These are phyloP conservation scores for Pichia sp. DNA, from an alignment of 1,139 yeast genomes.

Conservation along the genomic window DNA sequence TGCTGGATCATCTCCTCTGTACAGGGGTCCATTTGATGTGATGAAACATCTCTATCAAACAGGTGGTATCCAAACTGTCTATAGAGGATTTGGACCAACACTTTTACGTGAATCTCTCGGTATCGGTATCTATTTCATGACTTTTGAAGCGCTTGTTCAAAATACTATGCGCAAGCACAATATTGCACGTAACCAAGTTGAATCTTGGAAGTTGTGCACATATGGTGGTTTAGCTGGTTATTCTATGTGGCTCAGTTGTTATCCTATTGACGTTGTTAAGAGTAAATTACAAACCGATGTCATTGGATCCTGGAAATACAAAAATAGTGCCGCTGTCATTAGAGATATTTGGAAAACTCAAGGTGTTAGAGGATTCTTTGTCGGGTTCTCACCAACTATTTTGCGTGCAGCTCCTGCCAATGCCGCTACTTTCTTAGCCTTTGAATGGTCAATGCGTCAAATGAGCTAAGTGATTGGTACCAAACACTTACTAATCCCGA, in stretches of 20 bases:
- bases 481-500: no score
- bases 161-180: constrained; percentile 43
- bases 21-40: constrained; percentile 78
- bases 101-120: constrained; percentile 79
- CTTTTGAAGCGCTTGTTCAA: constrained; percentile 79
- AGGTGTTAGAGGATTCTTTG: constrained; percentile 73
- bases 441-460: constrained; percentile 73
- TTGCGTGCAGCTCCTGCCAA: constrained; percentile 96
- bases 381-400: constrained; percentile 85
- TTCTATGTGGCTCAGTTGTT: constrained; percentile 71
- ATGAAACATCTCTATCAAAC: constrained; percentile 47
- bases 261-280: constrained; percentile 83
- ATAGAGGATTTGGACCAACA: constrained; percentile 76
- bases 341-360: constrained; percentile 42
- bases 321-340: constrained; percentile 47
- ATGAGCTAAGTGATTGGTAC: no score
- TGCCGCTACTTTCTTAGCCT: constrained; percentile 91
- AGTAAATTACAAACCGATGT: constrained; percentile 83
- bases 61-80: constrained; percentile 49
- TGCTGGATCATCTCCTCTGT: constrained; percentile 24
- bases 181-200: constrained; percentile 55
- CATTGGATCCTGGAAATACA: constrained; percentile 42
- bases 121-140: constrained; percentile 80
- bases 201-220: constrained; percentile 76
- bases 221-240: constrained; percentile 87